Percentiles rank a stretch among this genome's conserved stretches.
These are phyloP conservation scores for Neonectria magnoliae DNA, from an alignment of 2,329 filamentous ascomycete species.

Conservation along the genomic window DNA sequence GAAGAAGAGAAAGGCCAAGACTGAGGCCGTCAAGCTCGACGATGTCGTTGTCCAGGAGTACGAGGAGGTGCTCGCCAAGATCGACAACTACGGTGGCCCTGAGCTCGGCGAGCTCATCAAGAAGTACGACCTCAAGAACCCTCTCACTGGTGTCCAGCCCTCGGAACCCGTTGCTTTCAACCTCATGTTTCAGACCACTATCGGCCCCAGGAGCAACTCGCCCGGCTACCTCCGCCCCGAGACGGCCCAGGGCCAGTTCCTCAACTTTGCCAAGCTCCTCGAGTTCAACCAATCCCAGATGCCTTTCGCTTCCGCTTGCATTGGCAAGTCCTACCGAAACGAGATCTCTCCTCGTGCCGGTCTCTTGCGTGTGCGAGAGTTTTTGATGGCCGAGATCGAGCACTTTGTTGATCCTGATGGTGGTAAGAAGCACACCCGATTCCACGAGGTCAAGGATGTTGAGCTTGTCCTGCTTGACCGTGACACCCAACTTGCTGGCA, in stretches of 20 bases:
- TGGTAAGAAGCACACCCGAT: conserved; percentile 93
- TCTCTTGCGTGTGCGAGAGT: conserved; percentile 93
- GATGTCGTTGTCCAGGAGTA: conserved; percentile 90
- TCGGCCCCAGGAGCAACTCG: conserved; percentile 89
- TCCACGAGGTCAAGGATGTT: conserved; percentile 83
- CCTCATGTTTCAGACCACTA: conserved; percentile 97
- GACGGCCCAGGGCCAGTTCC: conserved; percentile 97
- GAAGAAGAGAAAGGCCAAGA: conserved; percentile 92
- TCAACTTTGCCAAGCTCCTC: conserved; percentile 95
- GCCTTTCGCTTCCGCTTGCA: conserved; percentile 96
- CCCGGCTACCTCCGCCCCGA: conserved; percentile 90
- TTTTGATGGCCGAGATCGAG: conserved; percentile 99
- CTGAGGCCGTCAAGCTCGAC: conserved; percentile 84
- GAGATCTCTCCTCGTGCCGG: conserved; percentile 95
- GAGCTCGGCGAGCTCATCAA: conserved; percentile 88
- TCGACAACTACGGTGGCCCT: conserved; percentile 92
- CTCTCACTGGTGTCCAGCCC: conserved; percentile 79
- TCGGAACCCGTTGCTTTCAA: conserved; percentile 91
- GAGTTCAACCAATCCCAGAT: conserved; percentile 96
- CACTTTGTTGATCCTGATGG: conserved; percentile 96
- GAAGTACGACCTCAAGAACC: conserved; percentile 92
- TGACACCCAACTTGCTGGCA: conserved; percentile 85
- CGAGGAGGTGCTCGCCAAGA: conserved; percentile 87
- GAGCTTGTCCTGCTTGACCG: conserved; percentile 87
- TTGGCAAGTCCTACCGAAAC: conserved; percentile 98